Evolutionary conservation across 495 filamentous ascomycete species (phyloP).

Genomic region (Friedmanniomyces simplex): DNA sequence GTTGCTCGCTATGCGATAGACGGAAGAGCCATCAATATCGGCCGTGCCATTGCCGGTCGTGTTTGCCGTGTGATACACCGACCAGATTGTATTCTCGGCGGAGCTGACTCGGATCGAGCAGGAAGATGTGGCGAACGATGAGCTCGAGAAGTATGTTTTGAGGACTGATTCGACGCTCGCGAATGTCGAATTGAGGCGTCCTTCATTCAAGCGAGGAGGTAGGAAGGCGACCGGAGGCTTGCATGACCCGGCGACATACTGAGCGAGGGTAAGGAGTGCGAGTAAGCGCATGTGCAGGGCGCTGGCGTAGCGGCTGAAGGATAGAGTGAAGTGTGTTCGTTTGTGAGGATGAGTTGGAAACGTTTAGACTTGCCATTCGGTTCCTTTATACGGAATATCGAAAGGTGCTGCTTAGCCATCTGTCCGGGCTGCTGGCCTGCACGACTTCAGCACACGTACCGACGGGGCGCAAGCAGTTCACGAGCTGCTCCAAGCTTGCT

Average conservation of each 20-base stretch:
- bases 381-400: no score
- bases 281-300: no score
- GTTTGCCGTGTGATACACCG: neutral
- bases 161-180: neutral
- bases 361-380: no score
- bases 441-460: no score
- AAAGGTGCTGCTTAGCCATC: no score
- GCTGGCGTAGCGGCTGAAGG: no score
- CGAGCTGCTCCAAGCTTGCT: no score
- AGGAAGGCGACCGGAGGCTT: neutral
- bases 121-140: neutral
- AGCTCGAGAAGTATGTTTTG: neutral
- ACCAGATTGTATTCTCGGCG: neutral
- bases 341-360: no score
- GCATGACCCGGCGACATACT: neutral
- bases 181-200: neutral
- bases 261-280: neutral
- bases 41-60: neutral
- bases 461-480: no score
- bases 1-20: conserved; percentile 27
- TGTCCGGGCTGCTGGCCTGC: no score
- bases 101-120: neutral
- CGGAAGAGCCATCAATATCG: conserved; percentile 19
- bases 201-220: neutral
- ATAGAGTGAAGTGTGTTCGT: no score